Evolutionary conservation across 306 rosid species (phyloP).

Genomic region (Cicer yamashitae): DNA sequence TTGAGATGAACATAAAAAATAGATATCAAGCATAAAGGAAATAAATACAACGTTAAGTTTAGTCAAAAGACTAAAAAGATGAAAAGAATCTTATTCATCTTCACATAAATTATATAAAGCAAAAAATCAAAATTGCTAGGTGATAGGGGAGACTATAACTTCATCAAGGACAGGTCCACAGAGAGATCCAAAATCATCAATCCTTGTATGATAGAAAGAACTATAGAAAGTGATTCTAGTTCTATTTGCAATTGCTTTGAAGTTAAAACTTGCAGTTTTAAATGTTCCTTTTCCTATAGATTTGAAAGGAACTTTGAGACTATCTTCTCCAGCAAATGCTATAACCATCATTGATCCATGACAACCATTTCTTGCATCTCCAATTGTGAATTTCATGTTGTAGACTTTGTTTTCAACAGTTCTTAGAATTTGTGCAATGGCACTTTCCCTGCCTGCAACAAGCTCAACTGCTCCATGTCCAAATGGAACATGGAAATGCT

Average conservation of each 20-base stretch:
- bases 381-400: conserved; percentile 69
- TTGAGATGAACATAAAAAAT: conserved; percentile 24
- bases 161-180: conserved; percentile 90
- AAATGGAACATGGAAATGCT: conserved; percentile 59
- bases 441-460: conserved; percentile 92
- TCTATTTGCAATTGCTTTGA: conserved; percentile 64
- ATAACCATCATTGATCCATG: conserved; percentile 94
- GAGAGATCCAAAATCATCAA: conserved; percentile 73
- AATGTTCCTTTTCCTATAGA: conserved; percentile 74
- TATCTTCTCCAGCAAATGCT: conserved; percentile 78
- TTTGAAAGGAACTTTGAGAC: conserved; percentile 69
- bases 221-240: conserved; percentile 88
- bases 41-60: conserved; percentile 25
- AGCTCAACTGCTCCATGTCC: conserved; percentile 82
- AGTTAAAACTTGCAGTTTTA: conserved; percentile 61
- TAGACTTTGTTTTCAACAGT: conserved; percentile 67
- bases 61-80: conserved; percentile 20
- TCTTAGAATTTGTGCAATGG: conserved; percentile 80
- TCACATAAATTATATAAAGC: conserved; percentile 44
- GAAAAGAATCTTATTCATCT: conserved; percentile 29
- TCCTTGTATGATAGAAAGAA: conserved; percentile 79
- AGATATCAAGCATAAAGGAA: not conserved
- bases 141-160: conserved; percentile 59
- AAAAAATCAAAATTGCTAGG: conserved; percentile 43
- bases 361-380: conserved; percentile 91